A percentile compares a stretch with the other conserved stretches of the same genome.
phyloP scores from a whole-genome alignment of 1,284 basidiomycete species.

The Meira nashicola region DNA sequence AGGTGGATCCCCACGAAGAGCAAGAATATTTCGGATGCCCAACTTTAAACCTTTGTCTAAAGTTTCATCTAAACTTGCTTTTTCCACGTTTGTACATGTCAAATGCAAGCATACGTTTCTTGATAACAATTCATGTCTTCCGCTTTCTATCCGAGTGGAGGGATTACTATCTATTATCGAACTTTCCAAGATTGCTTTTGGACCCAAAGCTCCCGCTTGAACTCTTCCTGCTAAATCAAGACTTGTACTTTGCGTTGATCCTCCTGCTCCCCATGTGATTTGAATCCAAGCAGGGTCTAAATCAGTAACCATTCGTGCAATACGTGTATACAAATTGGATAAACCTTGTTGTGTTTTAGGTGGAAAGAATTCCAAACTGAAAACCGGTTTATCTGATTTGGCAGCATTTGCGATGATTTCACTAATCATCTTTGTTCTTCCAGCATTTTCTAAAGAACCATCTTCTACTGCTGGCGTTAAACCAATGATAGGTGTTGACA shows the following conservation, averaged over 20 bases:
- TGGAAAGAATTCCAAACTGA: conserved; percentile 86
- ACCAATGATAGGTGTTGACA: too few relatives aligned
- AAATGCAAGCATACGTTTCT: conserved; percentile 88
- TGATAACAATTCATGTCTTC: background rate
- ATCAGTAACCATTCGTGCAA: conserved; percentile 62
- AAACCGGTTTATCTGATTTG: conserved; percentile 17
- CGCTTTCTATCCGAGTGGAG: too few relatives aligned
- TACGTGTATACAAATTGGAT: conserved; percentile 57
- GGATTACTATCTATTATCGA: too few relatives aligned
- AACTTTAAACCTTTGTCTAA: conserved; percentile 71
- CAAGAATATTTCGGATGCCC: conserved; percentile 85
- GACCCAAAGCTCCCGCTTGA: conserved; percentile 31
- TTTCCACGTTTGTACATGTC: conserved; percentile 91
- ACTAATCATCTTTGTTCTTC: too few relatives aligned
- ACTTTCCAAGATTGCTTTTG: background rate
- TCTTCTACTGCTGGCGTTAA: too few relatives aligned
- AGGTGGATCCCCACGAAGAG: conserved; percentile 80
- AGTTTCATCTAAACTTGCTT: conserved; percentile 67
- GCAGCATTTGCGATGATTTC: background rate
- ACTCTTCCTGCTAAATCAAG: conserved; percentile 64
- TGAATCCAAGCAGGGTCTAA: conserved; percentile 58
- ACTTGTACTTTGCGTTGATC: conserved; percentile 79
- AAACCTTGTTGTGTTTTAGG: conserved; percentile 85
- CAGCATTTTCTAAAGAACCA: too few relatives aligned
- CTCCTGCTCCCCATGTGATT: conserved; percentile 96